Evolutionary conservation across 306 rosid genomes (phyloP).

Genomic region (Crotalaria pallida): DNA sequence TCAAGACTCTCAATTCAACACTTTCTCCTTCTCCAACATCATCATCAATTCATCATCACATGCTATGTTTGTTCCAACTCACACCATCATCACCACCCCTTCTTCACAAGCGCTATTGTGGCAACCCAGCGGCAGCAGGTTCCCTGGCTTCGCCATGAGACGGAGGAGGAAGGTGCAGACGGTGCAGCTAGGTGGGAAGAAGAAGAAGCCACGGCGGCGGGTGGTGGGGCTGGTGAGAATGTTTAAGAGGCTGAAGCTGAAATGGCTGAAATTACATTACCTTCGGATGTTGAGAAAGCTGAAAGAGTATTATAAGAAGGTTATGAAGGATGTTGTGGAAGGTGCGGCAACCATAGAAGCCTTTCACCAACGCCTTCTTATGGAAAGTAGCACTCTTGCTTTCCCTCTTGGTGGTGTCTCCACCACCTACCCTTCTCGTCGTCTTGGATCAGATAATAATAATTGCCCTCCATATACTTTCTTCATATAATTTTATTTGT

Average conservation of each 20-base stretch:
- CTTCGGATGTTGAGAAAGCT: slow-evolving; percentile 30
- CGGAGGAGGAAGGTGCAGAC: slow-evolving; percentile 32
- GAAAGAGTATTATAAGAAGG: slow-evolving; percentile 20
- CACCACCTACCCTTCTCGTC: slow-evolving; percentile 24
- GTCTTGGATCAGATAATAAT: slow-evolving; percentile 25
- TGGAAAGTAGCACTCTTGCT: slow-evolving; percentile 38
- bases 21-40: not conserved
- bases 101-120: not conserved
- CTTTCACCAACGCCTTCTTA: slow-evolving; percentile 36
- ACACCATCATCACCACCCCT: not conserved
- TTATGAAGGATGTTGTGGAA: slow-evolving; percentile 35
- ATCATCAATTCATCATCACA: too few relatives aligned
- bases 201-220: slow-evolving; percentile 17
- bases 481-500: slow-evolving; percentile 6
- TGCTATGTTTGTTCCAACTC: slow-evolving; percentile 32
- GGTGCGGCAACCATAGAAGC: slow-evolving; percentile 34
- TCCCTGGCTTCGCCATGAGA: slow-evolving; percentile 27
- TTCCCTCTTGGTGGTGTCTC: slow-evolving; percentile 37
- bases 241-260: slow-evolving; percentile 26
- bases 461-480: slow-evolving; percentile 33
- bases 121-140: not conserved
- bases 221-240: not conserved
- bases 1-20: not conserved
- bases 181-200: slow-evolving; percentile 36
- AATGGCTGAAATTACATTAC: slow-evolving; percentile 43